Evolutionary conservation across 345 rosid genomes (phyloP).

Genomic region (Salix dunnii): DNA sequence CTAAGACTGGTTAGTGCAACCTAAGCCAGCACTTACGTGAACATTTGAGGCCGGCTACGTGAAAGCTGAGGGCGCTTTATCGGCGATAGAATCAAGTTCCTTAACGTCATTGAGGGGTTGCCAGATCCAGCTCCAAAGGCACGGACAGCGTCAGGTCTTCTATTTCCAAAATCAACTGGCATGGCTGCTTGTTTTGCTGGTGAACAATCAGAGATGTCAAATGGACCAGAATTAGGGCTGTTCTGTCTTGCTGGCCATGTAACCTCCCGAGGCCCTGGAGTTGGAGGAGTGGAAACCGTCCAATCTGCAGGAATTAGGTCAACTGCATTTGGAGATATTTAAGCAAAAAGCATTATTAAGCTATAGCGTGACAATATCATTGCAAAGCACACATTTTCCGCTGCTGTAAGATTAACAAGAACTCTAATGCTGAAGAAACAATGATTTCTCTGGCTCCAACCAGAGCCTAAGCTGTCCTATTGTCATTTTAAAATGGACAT

Average conservation of each 20-base stretch:
- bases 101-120: conserved; percentile 68
- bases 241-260: conserved; percentile 85
- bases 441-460: not conserved
- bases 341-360: conserved; percentile 21
- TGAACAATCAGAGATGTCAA: conserved; percentile 58
- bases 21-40: conserved; percentile 49
- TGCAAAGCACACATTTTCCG: conserved; percentile 4
- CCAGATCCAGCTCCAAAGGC: conserved; percentile 46
- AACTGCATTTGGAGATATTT: conserved; percentile 53
- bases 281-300: conserved; percentile 72
- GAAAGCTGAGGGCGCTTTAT: conserved; percentile 91
- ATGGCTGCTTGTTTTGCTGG: conserved; percentile 51
- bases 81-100: conserved; percentile 90
- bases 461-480: conserved; percentile 11
- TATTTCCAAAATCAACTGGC: conserved; percentile 56
- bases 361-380: not conserved
- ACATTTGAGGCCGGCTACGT: conserved; percentile 62
- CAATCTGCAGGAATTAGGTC: conserved; percentile 87
- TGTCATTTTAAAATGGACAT: not conserved
- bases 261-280: conserved; percentile 94
- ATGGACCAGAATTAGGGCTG: conserved; percentile 69
- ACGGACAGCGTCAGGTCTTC: conserved; percentile 46
- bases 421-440: not conserved
- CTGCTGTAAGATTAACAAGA: not conserved
- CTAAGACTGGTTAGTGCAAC: not conserved